Evolutionary conservation across 805 yeast species (phyloP).

Genomic region (Yamadazyma tumulicola): DNA sequence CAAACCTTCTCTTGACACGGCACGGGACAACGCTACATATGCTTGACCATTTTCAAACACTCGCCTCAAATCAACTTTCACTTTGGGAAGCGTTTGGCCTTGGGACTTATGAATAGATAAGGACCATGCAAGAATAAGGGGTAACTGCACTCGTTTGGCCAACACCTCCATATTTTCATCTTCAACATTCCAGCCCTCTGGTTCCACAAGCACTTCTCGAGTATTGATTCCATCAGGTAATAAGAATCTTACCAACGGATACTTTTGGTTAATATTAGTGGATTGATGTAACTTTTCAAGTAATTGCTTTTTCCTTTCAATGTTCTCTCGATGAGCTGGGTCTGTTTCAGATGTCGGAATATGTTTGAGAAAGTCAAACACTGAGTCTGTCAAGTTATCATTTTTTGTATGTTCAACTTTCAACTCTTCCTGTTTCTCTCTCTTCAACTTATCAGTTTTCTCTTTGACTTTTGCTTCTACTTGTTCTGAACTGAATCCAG

Average conservation of each 20-base stretch:
- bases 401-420: conserved; percentile 16
- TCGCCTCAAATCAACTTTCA: conserved; percentile 75
- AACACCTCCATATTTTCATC: conserved; percentile 67
- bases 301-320: conserved; percentile 46
- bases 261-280: conserved; percentile 44
- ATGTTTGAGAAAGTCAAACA: conserved; percentile 46
- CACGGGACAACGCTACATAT: conserved; percentile 92
- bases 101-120: conserved; percentile 93
- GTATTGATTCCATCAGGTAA: conserved; percentile 64
- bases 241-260: conserved; percentile 76
- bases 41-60: conserved; percentile 94
- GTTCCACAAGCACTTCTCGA: conserved; percentile 73
- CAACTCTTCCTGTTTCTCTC: conserved; percentile 15
- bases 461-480: conserved; percentile 12
- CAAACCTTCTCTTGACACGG: conserved; percentile 75
- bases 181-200: conserved; percentile 78
- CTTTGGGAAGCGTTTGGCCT: conserved; percentile 84
- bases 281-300: conserved; percentile 35
- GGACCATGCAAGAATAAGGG: conserved; percentile 94
- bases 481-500: conserved; percentile 17
- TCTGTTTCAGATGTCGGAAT: not conserved
- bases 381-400: conserved; percentile 34
- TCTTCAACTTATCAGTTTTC: conserved; percentile 2
- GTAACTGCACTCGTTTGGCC: conserved; percentile 76
- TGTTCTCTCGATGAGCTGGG: conserved; percentile 22